Conservation (phyloP, 306 rosid genomes). For the Cucurbita pepo region DNA sequence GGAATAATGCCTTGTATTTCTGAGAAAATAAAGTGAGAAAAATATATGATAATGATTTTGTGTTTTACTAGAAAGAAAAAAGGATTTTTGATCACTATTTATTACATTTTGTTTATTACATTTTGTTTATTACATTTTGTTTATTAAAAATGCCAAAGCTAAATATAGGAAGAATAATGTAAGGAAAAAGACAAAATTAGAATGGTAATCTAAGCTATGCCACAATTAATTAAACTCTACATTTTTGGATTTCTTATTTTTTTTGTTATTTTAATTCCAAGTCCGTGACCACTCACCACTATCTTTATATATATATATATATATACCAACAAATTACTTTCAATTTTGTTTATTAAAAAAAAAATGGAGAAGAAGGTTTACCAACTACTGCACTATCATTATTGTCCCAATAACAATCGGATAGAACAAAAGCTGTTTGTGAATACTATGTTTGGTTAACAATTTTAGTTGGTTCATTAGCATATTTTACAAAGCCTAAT, state of each 20-base stretch:
- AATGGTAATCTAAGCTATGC: neutral
- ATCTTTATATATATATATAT: neutral
- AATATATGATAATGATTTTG: neutral
- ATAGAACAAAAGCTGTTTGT: neutral
- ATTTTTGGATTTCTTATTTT: neutral
- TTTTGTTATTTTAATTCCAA: neutral
- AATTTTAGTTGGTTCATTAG: neutral
- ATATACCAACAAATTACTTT: neutral
- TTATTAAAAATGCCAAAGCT: no score
- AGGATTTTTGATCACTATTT: no score
- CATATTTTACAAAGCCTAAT: neutral
- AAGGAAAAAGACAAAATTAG: no score
- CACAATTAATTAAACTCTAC: neutral
- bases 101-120: no score
- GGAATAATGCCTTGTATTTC: neutral
- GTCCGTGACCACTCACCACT: neutral
- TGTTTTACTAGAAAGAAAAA: neutral
- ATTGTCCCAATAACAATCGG: neutral
- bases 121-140: no score
- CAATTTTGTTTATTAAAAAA: neutral
- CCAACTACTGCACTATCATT: neutral
- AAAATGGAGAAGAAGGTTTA: neutral
- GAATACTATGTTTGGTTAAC: neutral
- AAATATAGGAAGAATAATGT: no score
- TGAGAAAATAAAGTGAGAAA: neutral